A percentile compares a stretch with the other conserved stretches of the same genome.
Conservation (phyloP, 2,329 filamentous ascomycete species). For the Pseudophaeomoniella oleicola region DNA sequence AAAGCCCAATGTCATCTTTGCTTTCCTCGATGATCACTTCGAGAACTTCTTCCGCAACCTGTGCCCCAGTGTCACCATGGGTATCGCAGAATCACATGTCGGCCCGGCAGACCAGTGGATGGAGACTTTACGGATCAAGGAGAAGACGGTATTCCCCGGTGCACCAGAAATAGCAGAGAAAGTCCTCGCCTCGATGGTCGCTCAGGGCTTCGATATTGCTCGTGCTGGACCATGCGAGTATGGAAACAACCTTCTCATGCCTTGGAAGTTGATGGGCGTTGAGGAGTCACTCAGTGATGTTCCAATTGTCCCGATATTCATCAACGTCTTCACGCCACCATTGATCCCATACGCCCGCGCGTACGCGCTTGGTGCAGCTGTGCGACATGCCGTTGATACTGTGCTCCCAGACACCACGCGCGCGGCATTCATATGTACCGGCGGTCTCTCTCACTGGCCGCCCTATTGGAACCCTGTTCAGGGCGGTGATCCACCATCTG, state of each 20-base stretch:
- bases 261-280: slow-evolving; percentile 16
- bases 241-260: slow-evolving; percentile 17
- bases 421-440: slow-evolving; percentile 10
- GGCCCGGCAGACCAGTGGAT: slow-evolving; percentile 17
- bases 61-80: slow-evolving; percentile 15
- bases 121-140: slow-evolving; percentile 12
- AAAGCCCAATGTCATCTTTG: slow-evolving; percentile 16
- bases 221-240: slow-evolving; percentile 13
- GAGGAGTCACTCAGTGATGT: slow-evolving; percentile 9
- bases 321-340: slow-evolving; percentile 17
- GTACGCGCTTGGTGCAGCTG: slow-evolving; percentile 16
- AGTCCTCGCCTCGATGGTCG: slow-evolving; percentile 11
- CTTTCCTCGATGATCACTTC: slow-evolving; percentile 18
- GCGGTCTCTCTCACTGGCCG: slow-evolving; percentile 17
- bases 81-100: slow-evolving; percentile 13
- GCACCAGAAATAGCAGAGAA: slow-evolving; percentile 14
- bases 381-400: slow-evolving; percentile 11
- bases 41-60: slow-evolving; percentile 17
- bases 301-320: slow-evolving; percentile 14
- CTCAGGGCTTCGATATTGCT: slow-evolving; percentile 13
- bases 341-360: slow-evolving; percentile 16
- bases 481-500: slow-evolving; percentile 12
- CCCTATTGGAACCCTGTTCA: slow-evolving; percentile 16
- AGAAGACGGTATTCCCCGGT: slow-evolving; percentile 14
- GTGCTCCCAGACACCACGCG: slow-evolving; percentile 5